phyloP scores from a whole-genome alignment of 2,329 filamentous ascomycete species.

The Grosmannia serpens region DNA sequence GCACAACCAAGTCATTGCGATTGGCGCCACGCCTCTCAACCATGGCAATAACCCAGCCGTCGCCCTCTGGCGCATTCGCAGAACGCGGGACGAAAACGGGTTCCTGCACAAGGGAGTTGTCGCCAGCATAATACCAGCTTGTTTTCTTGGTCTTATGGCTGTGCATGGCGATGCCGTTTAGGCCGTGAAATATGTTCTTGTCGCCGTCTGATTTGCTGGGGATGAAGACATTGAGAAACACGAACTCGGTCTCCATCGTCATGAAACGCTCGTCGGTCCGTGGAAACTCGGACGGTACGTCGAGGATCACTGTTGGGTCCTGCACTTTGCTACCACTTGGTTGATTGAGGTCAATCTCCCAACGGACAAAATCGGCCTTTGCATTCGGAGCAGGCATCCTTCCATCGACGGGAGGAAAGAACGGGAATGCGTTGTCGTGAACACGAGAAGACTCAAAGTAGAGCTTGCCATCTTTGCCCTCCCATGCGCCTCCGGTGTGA shows the following conservation, averaged over 20 bases:
- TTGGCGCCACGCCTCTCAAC: neutral
- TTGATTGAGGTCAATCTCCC: conserved; percentile 23
- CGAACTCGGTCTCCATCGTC: neutral
- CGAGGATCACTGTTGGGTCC: conserved; percentile 19
- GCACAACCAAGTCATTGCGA: neutral
- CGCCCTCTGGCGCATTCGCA: neutral
- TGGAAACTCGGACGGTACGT: conserved; percentile 18
- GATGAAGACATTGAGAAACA: conserved; percentile 1
- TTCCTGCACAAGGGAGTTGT: conserved; percentile 1
- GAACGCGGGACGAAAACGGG: neutral
- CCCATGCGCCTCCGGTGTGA: conserved; percentile 30
- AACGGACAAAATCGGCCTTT: conserved; percentile 30
- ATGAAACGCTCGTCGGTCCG: conserved; percentile 30
- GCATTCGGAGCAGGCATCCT: conserved; percentile 19
- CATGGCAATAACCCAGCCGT: conserved; percentile 1
- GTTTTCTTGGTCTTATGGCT: neutral
- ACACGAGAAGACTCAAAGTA: conserved; percentile 25
- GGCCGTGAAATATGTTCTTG: neutral
- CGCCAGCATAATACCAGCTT: neutral
- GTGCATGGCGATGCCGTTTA: neutral
- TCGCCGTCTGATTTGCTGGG: neutral
- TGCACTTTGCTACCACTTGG: conserved; percentile 16
- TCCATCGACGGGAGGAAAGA: conserved; percentile 26
- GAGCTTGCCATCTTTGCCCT: conserved; percentile 23
- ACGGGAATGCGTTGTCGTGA: conserved; percentile 23